Conservation (phyloP, 108 stramenopile genomes). For the Discostella stelligeroides region DNA sequence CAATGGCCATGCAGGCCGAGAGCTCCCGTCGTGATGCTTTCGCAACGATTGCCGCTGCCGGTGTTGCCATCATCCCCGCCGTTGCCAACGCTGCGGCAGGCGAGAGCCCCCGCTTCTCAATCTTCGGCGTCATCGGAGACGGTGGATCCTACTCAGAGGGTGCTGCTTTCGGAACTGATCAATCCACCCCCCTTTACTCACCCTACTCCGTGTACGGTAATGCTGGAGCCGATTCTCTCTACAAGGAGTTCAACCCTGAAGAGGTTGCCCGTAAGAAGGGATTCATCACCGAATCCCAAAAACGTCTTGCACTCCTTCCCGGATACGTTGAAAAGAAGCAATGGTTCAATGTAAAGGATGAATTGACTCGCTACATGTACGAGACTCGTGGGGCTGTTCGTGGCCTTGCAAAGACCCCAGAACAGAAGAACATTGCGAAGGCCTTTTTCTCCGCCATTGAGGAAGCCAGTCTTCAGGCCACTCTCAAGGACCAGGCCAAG, state of each 20-base stretch:
- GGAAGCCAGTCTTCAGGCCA: constrained; percentile 56
- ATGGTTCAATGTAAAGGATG: constrained; percentile 86
- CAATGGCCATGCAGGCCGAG: constrained; percentile 44
- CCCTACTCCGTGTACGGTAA: constrained; percentile 85
- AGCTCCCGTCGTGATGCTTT: constrained; percentile 78
- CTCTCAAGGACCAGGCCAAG: constrained; percentile 67
- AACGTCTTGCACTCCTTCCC: constrained; percentile 69
- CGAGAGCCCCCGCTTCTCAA: constrained; percentile 89
- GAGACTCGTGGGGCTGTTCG: constrained; percentile 86
- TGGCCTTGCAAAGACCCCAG: constrained; percentile 62
- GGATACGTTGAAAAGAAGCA: constrained; percentile 78
- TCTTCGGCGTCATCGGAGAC: constrained; percentile 88
- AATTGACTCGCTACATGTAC: constrained; percentile 91
- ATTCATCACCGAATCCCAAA: constrained; percentile 74
- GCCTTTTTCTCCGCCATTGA: constrained; percentile 85
- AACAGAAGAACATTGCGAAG: constrained; percentile 71
- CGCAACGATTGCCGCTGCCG: constrained; percentile 71
- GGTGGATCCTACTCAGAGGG: constrained; percentile 85
- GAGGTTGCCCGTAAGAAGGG: constrained; percentile 80
- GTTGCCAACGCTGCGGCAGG: constrained; percentile 85
- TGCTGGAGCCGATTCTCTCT: constrained; percentile 48
- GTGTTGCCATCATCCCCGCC: constrained; percentile 75
- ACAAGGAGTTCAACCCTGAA: constrained; percentile 49
- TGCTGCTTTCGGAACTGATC: constrained; percentile 88
- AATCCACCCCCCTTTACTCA: constrained; percentile 65